phyloP scores from a whole-genome alignment of 768 basidiomycete genomes.

The Rhodotorula sphaerocarpa region DNA sequence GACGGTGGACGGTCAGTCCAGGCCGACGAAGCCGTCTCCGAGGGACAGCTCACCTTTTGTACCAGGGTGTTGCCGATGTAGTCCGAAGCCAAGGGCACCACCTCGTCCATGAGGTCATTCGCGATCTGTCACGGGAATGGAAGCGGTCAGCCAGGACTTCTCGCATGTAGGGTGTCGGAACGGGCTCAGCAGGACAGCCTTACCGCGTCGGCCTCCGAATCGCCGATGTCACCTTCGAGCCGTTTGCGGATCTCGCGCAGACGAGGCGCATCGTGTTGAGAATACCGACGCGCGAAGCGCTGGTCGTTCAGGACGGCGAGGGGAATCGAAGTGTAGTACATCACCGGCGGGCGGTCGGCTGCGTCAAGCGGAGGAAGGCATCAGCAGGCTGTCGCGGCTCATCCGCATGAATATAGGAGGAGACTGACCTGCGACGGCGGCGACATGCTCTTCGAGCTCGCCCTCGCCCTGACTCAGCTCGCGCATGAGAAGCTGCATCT shows the following conservation, averaged over 20 bases:
- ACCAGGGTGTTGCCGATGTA: constrained; percentile 94
- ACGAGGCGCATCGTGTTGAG: constrained; percentile 72
- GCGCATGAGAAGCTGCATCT: constrained; percentile 94
- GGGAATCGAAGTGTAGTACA: constrained; percentile 95
- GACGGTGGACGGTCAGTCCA: constrained; percentile 7
- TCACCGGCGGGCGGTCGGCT: constrained; percentile 87
- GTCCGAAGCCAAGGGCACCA: constrained; percentile 89
- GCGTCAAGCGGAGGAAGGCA: constrained; percentile 13
- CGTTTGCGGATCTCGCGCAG: constrained; percentile 89
- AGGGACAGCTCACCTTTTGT: constrained; percentile 20
- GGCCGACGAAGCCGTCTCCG: constrained; percentile 1
- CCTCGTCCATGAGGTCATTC: constrained; percentile 84
- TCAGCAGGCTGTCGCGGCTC: too few species aligned
- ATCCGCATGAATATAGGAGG: background rate
- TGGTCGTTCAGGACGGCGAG: constrained; percentile 52
- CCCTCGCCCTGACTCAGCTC: constrained; percentile 69
- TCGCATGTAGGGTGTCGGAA: too few species aligned
- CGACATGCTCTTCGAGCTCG: constrained; percentile 76
- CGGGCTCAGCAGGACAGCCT: background rate
- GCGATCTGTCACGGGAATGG: constrained; percentile 54
- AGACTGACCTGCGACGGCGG: constrained; percentile 66
- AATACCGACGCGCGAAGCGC: constrained; percentile 24
- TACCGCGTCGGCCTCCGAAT: constrained; percentile 69
- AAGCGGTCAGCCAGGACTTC: background rate
- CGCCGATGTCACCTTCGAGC: constrained; percentile 57